phyloP scores from a whole-genome alignment of 441 rosid genomes.

The Bocquillonia castaneifolia region DNA sequence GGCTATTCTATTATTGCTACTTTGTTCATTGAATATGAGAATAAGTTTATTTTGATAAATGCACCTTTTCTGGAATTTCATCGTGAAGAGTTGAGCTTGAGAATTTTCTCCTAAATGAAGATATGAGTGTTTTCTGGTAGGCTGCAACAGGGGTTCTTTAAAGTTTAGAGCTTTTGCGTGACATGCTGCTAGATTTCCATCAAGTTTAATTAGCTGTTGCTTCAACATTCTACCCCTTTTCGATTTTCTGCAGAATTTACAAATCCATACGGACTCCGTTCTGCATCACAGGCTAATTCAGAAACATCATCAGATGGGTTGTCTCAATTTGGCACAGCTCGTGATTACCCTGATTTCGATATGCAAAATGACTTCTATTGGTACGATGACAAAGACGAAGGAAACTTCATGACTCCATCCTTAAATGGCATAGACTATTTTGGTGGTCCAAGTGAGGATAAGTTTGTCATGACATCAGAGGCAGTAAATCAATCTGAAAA shows the following conservation, averaged over 20 bases:
- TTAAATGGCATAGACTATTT: conserved; percentile 53
- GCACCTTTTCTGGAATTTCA: not conserved
- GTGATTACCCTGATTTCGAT: conserved; percentile 59
- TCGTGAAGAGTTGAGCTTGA: not conserved
- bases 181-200: not conserved
- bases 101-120: not conserved
- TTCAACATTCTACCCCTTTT: not conserved
- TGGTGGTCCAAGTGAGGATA: conserved; percentile 63
- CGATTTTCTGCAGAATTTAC: conserved; percentile 51
- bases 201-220: not conserved
- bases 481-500: conserved; percentile 39
- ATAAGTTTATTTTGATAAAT: not conserved
- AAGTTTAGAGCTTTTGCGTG: not conserved
- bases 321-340: conserved; percentile 86
- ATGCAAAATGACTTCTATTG: conserved; percentile 57
- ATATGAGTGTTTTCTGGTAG: not conserved
- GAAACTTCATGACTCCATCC: conserved; percentile 63
- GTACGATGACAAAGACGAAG: conserved; percentile 64
- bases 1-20: not conserved
- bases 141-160: not conserved
- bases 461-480: conserved; percentile 53
- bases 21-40: not conserved
- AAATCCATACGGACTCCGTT: conserved; percentile 79
- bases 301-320: conserved; percentile 64
- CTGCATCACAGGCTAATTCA: conserved; percentile 48